Evolutionary conservation across 2,329 filamentous ascomycete species (phyloP), one percentile per base, ranked within the genome.

Genomic region (Diaporthe sp.): DNA sequence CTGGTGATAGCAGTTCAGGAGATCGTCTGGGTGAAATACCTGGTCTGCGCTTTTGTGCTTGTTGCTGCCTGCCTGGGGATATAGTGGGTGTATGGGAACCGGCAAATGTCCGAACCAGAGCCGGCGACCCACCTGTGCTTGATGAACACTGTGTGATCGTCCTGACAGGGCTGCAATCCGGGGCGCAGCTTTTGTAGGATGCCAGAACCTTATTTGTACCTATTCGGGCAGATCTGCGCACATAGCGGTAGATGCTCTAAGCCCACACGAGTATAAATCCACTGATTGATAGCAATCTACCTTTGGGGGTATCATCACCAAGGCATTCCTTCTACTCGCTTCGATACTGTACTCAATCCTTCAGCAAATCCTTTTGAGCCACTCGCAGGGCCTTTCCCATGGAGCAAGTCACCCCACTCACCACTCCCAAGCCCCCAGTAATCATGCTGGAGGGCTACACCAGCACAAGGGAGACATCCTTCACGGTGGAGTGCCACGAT

Each of bases 1-100:
- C 39, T 68, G n/a, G 71, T 69, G 4, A 75, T 76, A 55, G 51
- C 59, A 22, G 32, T 75, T 4, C 73, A 75, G 30, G 65, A 76
- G 25, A 35, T 68, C 27, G 35, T 9, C 19, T 68, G 63, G 63
- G 44, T 68, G n/a, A 68, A 68, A 19, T 68, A 68, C 17, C 19
- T 32, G 13, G n/a, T 68, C 17, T 42, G 37, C 27, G 59, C 17
- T n/a, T 42, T 27, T 32, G 37, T 65, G 10, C 32, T 37, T 42
- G 25, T 61, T 32, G 53, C 53, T 55, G 53, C 53, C 53, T 55
- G 53, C 53, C 53, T 55, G 37, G 37, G 37, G 30, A 35, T 75
- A 76, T 10, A 76, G 55, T 58, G 55, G 55, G 22, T n/a, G 19
- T 32, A 58, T 37, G 30, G 55, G 32, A n/a, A 9, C 32, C 55